Conservation (phyloP, 768 basidiomycete species). For the Phlegmacium glaucopus region DNA sequence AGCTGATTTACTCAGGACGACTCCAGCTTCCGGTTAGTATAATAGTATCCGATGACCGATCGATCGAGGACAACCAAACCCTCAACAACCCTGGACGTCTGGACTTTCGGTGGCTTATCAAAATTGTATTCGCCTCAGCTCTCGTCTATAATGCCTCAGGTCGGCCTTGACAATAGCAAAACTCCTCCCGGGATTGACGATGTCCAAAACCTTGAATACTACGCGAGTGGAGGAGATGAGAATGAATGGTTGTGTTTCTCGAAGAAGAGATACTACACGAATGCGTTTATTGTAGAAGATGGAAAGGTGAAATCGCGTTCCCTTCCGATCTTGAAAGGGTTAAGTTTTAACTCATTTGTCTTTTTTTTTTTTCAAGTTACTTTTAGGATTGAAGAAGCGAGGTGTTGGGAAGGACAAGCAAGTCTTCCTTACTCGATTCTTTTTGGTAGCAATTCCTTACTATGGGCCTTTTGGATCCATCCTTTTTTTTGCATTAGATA, state of each 20-base stretch:
- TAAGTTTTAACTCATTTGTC: not conserved
- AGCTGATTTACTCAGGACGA: too few relatives aligned
- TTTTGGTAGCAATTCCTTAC: not conserved
- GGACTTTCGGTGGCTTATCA: too few relatives aligned
- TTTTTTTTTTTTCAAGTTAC: constrained; percentile 37
- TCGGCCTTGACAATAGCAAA: not conserved
- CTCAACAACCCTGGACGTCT: too few relatives aligned
- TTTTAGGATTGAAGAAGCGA: constrained; percentile 78
- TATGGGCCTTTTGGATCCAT: not conserved
- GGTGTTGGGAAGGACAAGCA: constrained; percentile 69
- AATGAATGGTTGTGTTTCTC: constrained; percentile 46
- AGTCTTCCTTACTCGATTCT: constrained; percentile 10
- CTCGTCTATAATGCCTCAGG: too few relatives aligned
- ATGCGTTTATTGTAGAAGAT: constrained; percentile 61
- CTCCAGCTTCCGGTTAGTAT: too few relatives aligned
- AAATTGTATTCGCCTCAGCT: too few relatives aligned
- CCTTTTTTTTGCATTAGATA: constrained; percentile 45
- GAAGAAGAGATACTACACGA: constrained; percentile 55
- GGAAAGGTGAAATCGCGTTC: constrained; percentile 34
- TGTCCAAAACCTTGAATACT: constrained; percentile 25
- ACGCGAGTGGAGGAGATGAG: constrained; percentile 38
- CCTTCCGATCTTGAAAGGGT: not conserved
- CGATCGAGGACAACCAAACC: too few relatives aligned
- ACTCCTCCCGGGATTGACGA: constrained; percentile 42
- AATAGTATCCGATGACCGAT: too few relatives aligned